Evolutionary conservation across 1,284 basidiomycete species (phyloP).

Genomic region (Apiotrichum akiyoshidainum): DNA sequence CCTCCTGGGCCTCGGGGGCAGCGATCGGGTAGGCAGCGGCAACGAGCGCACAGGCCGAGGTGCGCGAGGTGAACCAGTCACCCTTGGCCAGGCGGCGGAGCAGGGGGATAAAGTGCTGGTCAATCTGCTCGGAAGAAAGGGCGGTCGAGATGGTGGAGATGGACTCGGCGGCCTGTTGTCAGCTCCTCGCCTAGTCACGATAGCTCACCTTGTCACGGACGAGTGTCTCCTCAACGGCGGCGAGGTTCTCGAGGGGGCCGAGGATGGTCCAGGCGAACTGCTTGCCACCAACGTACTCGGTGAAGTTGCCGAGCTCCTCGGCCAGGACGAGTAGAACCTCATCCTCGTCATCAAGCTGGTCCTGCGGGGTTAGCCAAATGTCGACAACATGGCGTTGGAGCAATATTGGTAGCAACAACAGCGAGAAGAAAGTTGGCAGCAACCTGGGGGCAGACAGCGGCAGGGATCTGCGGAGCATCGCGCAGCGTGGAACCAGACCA

Average conservation of each 20-base stretch:
- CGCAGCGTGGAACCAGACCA: no score
- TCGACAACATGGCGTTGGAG: no score
- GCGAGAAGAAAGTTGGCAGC: no score
- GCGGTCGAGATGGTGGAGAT: constrained; percentile 85
- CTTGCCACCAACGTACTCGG: constrained; percentile 91
- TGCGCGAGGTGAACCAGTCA: constrained; percentile 99
- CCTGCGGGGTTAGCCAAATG: constrained; percentile 55
- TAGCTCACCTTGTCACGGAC: constrained; percentile 90
- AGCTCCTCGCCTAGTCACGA: neutral
- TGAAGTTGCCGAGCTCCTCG: constrained; percentile 88
- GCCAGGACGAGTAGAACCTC: constrained; percentile 95
- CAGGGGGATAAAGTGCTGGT: constrained; percentile 88
- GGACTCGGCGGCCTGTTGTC: constrained; percentile 81
- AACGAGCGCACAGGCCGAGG: constrained; percentile 91
- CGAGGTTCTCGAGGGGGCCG: constrained; percentile 91
- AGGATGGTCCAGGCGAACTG: constrained; percentile 85
- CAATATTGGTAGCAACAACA: no score
- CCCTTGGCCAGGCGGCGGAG: constrained; percentile 84
- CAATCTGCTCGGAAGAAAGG: constrained; percentile 76
- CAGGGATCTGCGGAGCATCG: no score
- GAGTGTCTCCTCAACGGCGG: constrained; percentile 95
- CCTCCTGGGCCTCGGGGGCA: constrained; percentile 72
- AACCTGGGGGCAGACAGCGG: no score
- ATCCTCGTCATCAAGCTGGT: constrained; percentile 98
- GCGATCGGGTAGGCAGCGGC: constrained; percentile 86